These are phyloP conservation scores for Dictyostelium discoideum DNA, from an alignment of 78 protist genomes.

Conservation along the genomic window DNA sequence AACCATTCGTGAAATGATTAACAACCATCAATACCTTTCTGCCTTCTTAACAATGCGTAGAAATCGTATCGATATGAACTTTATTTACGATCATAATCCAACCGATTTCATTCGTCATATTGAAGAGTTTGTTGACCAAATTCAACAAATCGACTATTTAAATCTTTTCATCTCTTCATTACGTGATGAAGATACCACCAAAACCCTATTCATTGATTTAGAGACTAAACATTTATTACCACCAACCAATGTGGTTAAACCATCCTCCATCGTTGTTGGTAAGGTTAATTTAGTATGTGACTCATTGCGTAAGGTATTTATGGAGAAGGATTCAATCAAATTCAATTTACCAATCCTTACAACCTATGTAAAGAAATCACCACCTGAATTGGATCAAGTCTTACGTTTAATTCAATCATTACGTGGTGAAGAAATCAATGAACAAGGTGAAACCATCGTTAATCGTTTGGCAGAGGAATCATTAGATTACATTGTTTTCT, in stretches of 20 bases:
- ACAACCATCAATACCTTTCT: constrained; percentile 1
- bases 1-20: constrained; percentile 28
- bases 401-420: constrained; percentile 54
- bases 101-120: constrained; percentile 59
- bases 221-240: constrained; percentile 25
- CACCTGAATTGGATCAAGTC: constrained; percentile 79
- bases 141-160: constrained; percentile 48
- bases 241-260: constrained; percentile 9
- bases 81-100: constrained; percentile 87
- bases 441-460: constrained; percentile 45
- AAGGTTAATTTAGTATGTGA: constrained; percentile 76
- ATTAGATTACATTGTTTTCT: constrained; percentile 73
- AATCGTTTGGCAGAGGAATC: constrained; percentile 80
- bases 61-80: constrained; percentile 87
- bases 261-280: neutral
- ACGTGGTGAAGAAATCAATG: constrained; percentile 64
- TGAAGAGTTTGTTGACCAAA: constrained; percentile 59
- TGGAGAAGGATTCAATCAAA: neutral
- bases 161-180: constrained; percentile 81
- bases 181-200: constrained; percentile 75
- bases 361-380: constrained; percentile 79
- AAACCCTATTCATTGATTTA: constrained; percentile 50
- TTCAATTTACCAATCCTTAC: constrained; percentile 63
- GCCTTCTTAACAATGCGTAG: constrained; percentile 67
- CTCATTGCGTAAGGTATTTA: constrained; percentile 17